phyloP scores from a whole-genome alignment of 345 rosid species.

The Aquilaria malaccensis region DNA sequence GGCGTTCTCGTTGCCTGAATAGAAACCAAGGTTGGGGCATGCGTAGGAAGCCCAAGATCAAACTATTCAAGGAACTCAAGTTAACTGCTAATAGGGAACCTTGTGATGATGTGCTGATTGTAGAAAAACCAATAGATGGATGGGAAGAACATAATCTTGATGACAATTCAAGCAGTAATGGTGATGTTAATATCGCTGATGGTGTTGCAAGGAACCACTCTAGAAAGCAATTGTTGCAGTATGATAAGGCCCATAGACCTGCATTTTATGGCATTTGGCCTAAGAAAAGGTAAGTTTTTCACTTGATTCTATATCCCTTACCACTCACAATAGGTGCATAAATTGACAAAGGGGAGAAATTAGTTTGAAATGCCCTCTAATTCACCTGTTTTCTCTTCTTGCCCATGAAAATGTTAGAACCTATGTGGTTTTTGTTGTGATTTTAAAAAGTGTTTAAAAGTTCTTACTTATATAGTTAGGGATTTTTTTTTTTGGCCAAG shows the following conservation, averaged over 20 bases:
- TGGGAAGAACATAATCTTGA: slow-evolving; percentile 35
- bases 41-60: slow-evolving; percentile 64
- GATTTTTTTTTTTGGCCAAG: too few relatives aligned
- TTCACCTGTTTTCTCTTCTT: too few relatives aligned
- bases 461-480: too few relatives aligned
- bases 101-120: slow-evolving; percentile 33
- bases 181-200: slow-evolving; percentile 19
- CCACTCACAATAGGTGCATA: neutral
- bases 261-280: slow-evolving; percentile 96
- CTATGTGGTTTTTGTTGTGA: too few relatives aligned
- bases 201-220: slow-evolving; percentile 28
- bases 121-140: slow-evolving; percentile 48
- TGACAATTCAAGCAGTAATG: slow-evolving; percentile 18
- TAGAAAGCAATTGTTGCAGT: slow-evolving; percentile 70
- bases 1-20: slow-evolving; percentile 36
- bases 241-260: slow-evolving; percentile 82
- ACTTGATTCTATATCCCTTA: neutral
- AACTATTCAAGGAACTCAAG: slow-evolving; percentile 63
- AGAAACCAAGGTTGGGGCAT: slow-evolving; percentile 62
- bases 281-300: slow-evolving; percentile 51
- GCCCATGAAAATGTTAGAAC: too few relatives aligned
- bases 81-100: slow-evolving; percentile 36
- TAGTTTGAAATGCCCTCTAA: too few relatives aligned
- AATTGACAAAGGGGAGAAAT: too few relatives aligned
- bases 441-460: too few relatives aligned